Percentiles rank a stretch among this genome's conserved stretches.
Evolutionary conservation across 1,284 basidiomycete species (phyloP).

Genomic region (Rhodotorula mucilaginosa): DNA sequence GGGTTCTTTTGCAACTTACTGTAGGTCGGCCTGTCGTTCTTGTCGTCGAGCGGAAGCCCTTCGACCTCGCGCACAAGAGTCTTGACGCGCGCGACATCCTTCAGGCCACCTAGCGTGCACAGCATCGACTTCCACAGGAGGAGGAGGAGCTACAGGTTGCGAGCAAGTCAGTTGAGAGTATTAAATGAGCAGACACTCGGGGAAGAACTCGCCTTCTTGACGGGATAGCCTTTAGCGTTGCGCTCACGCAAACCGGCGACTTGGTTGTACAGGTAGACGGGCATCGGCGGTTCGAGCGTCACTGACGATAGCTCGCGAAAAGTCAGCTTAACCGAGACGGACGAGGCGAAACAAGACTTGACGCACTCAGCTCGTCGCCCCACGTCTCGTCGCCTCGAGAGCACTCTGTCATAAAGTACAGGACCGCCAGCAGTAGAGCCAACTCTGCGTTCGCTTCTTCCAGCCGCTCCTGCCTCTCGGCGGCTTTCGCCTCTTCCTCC

Average conservation of each 20-base stretch:
- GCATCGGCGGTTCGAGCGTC: conserved; percentile 90
- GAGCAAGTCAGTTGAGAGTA: neutral
- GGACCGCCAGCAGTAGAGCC: conserved; percentile 83
- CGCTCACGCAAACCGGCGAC: conserved; percentile 88
- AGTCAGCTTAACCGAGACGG: too few species aligned
- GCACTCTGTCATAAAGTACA: conserved; percentile 89
- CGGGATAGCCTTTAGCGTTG: conserved; percentile 89
- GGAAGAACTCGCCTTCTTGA: conserved; percentile 71
- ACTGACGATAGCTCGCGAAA: conserved; percentile 55
- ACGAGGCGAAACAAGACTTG: neutral
- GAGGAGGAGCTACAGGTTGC: conserved; percentile 68
- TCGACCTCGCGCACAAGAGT: conserved; percentile 76
- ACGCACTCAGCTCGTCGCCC: conserved; percentile 89
- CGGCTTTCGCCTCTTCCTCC: conserved; percentile 21
- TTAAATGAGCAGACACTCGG: neutral
- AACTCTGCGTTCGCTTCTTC: conserved; percentile 87
- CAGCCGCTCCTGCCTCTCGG: conserved; percentile 70
- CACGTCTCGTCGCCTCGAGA: conserved; percentile 89
- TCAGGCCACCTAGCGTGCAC: conserved; percentile 86
- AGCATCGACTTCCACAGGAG: conserved; percentile 94
- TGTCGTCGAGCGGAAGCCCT: conserved; percentile 49
- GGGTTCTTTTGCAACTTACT: conserved; percentile 45
- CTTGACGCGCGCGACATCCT: conserved; percentile 80
- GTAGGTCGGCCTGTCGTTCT: neutral
- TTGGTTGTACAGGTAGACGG: conserved; percentile 85